A percentile compares a stretch with the other conserved stretches of the same genome.
Evolutionary conservation across 129 eudicot genomes (phyloP).

Genomic region (Helianthus annuus): DNA sequence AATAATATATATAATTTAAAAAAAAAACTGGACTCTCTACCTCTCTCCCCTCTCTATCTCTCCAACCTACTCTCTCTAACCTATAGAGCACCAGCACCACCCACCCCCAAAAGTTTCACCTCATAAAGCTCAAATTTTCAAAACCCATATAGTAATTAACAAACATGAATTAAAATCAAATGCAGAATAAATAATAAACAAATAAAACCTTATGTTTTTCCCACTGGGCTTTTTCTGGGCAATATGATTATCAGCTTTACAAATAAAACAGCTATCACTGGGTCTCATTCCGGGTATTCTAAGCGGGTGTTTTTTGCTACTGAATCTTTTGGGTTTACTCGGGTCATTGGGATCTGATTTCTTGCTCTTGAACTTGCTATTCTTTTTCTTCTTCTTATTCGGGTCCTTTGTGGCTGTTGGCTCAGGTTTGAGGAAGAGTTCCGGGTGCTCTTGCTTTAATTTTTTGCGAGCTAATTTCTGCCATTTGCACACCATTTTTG

Average conservation of each 20-base stretch:
- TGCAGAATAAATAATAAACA: slow-evolving; percentile 5
- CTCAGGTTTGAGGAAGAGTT: slow-evolving; percentile 68
- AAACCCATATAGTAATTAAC: background rate
- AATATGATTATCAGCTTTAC: slow-evolving; percentile 78
- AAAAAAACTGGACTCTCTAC: too few relatives aligned
- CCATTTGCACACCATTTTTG: slow-evolving; percentile 87
- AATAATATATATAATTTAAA: too few relatives aligned
- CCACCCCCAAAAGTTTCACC: too few relatives aligned
- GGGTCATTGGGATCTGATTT: slow-evolving; percentile 61
- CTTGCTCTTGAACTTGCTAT: slow-evolving; percentile 65
- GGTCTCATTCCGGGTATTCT: slow-evolving; percentile 98
- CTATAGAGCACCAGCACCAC: too few relatives aligned
- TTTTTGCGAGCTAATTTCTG: slow-evolving; percentile 65
- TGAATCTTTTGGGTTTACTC: slow-evolving; percentile 41
- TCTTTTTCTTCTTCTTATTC: slow-evolving; percentile 67
- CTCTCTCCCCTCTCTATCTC: too few relatives aligned
- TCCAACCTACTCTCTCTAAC: too few relatives aligned
- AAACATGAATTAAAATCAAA: background rate
- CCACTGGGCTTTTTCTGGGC: slow-evolving; percentile 90
- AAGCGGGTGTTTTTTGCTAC: slow-evolving; percentile 62
- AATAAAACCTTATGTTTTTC: slow-evolving; percentile 82
- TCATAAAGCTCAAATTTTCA: too few relatives aligned
- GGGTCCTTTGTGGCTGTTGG: slow-evolving; percentile 82
- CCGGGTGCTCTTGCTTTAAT: slow-evolving; percentile 72
- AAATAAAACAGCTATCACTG: slow-evolving; percentile 90